Conservation (phyloP, 768 basidiomycete genomes). For the Trametopsis cervina region DNA sequence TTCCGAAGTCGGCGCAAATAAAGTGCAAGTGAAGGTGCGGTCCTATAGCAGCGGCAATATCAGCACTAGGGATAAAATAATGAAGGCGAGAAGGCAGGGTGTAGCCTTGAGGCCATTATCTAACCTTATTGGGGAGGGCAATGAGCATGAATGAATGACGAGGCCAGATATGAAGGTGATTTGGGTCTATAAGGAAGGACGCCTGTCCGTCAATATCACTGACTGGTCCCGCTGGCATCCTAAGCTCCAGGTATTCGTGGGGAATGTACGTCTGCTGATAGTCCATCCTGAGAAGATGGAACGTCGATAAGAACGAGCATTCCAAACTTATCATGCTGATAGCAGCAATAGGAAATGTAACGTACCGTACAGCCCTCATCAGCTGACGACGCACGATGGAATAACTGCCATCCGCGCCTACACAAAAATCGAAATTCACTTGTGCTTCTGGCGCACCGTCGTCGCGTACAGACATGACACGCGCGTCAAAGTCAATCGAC, state of each 20-base stretch:
- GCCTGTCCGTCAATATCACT: conserved; percentile 48
- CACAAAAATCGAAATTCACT: conserved; percentile 66
- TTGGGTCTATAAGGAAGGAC: conserved; percentile 82
- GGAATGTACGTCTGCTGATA: conserved; percentile 93
- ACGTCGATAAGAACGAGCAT: conserved; percentile 7
- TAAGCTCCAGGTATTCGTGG: conserved; percentile 94
- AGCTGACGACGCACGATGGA: conserved; percentile 86
- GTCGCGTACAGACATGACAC: conserved; percentile 47
- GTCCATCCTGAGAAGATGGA: conserved; percentile 63
- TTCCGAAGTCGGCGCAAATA: conserved; percentile 81
- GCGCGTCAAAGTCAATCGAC: conserved; percentile 67
- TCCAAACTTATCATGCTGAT: conserved; percentile 2
- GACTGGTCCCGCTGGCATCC: conserved; percentile 76
- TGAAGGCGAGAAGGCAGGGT: conserved; percentile 20
- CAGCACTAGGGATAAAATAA: conserved; percentile 12
- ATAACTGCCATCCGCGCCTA: conserved; percentile 94
- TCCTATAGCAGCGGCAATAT: conserved; percentile 48
- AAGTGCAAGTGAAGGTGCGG: conserved; percentile 93
- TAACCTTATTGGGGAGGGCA: conserved; percentile 93
- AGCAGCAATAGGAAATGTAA: conserved; percentile 22
- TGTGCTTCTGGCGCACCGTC: conserved; percentile 34
- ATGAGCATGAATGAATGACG: conserved; percentile 99
- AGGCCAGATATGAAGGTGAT: conserved; percentile 99
- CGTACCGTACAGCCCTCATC: conserved; percentile 90
- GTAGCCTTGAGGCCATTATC: conserved; percentile 22